Base-by-base conservation (phyloP, 2,329 filamentous ascomycete genomes). In the Phialophora macrospora region DNA sequence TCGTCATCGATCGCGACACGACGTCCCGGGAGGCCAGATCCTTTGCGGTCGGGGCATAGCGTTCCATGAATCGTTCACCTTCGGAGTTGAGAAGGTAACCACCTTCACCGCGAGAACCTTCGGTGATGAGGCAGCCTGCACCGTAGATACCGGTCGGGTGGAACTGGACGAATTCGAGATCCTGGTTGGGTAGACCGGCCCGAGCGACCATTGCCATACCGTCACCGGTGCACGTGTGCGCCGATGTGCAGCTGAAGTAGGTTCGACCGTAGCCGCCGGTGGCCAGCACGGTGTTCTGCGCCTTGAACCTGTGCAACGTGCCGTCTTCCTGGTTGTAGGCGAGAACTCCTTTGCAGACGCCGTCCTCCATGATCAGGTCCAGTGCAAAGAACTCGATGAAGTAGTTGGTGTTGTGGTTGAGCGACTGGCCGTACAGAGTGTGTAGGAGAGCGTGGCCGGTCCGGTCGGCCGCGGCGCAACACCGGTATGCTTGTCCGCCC, bases 81-180 rank as follows among this genome's bases (percentile, higher is more conserved):
- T 98, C 91, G 5, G 91, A 93, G 87, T 99, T 99, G 72, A 98
- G 87, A 59, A 99, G 88, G 80, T 97, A 98, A 76, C 94, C 94
- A 85, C 94, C 94, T 85, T 98, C 95, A 84, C 95, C 95, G 85
- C 95, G 92, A 73, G 94, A 92, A 74, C 94, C 94, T 83, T 99
- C 94, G 12, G 95, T 98, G 77, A 99, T 99, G 85, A 99, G 84
- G 82, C 94, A 96, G 72, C 94, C 94, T 75, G 94, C 95, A 76
- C 95, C 95, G 80, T 99, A 99, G 82, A 99, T 98, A 87, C 94
- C 94, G 72, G 94, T 97, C 63, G 94, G 94, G 81, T 99, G 94
- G 88, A 99, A 99, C 83, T 99, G 94, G 70, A 99, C 95, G 81
- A 99, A 99, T 80, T 99, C 95, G 70, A 98, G 87, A 89, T 99